Conservation (phyloP, 768 basidiomycete species). For the Hysterangium stoloniferum region DNA sequence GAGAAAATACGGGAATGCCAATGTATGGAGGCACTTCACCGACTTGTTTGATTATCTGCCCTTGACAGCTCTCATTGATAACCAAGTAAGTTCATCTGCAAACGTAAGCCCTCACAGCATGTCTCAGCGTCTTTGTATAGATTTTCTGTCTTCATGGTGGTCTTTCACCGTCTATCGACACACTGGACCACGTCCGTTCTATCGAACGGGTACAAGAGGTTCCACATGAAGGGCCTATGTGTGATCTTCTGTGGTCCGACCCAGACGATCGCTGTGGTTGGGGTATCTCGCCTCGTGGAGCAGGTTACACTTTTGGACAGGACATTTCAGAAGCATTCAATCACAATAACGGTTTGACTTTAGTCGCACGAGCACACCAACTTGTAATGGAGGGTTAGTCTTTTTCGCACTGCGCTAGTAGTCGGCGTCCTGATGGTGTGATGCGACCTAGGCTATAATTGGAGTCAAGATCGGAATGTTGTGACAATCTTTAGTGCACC, state of each 20-base stretch:
- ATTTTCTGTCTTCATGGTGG: constrained; percentile 99
- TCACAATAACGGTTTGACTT: constrained; percentile 96
- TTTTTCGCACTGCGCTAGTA: constrained; percentile 12
- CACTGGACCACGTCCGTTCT: constrained; percentile 96
- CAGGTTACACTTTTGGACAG: constrained; percentile 98
- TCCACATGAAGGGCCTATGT: constrained; percentile 99
- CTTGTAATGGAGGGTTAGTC: constrained; percentile 91
- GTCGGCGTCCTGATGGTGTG: too few relatives aligned
- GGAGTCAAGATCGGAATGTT: constrained; percentile 98
- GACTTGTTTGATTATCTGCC: constrained; percentile 98
- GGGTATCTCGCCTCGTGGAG: constrained; percentile 98
- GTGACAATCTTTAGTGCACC: constrained; percentile 99
- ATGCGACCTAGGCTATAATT: constrained; percentile 64
- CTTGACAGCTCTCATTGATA: constrained; percentile 95
- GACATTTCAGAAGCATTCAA: constrained; percentile 99
- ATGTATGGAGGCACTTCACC: constrained; percentile 99
- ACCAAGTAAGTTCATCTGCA: constrained; percentile 68
- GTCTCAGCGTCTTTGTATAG: constrained; percentile 31
- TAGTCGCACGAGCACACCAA: constrained; percentile 92
- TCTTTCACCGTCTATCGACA: constrained; percentile 97
- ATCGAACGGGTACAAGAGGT: constrained; percentile 99
- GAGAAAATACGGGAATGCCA: constrained; percentile 99
- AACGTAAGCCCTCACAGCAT: neutral
- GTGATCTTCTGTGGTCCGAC: constrained; percentile 98
- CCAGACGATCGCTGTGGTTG: constrained; percentile 99